Conservation (phyloP, 106 monocot species). For the Agapanthus africanus region DNA sequence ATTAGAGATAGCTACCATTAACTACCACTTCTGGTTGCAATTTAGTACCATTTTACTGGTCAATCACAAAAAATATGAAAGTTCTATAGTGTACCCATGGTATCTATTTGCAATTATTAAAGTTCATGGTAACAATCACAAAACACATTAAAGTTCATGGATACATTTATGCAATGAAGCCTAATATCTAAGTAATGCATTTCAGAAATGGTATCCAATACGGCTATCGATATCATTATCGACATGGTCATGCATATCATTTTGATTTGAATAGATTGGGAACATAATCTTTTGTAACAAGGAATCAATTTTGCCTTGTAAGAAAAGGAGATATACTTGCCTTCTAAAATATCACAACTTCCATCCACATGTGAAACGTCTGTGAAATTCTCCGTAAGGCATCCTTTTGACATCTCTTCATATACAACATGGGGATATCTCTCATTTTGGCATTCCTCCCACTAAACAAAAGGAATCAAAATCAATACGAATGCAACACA, state of each 20-base stretch:
- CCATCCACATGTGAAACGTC: conserved; percentile 10
- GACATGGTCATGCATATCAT: neutral
- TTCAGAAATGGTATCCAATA: neutral
- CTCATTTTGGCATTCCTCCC: conserved; percentile 40
- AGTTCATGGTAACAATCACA: too few relatives aligned
- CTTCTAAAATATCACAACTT: conserved; percentile 58
- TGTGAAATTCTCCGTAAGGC: conserved; percentile 5
- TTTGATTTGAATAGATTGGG: neutral
- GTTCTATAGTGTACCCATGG: too few relatives aligned
- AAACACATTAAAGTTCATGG: too few relatives aligned
- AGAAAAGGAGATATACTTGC: conserved; percentile 23
- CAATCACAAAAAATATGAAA: too few relatives aligned
- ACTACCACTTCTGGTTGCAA: too few relatives aligned
- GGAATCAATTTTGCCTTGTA: neutral
- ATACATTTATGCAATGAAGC: too few relatives aligned
- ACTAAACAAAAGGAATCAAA: conserved; percentile 25
- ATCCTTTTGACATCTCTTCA: conserved; percentile 57
- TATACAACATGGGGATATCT: conserved; percentile 87
- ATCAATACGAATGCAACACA: neutral
- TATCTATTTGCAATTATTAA: too few relatives aligned
- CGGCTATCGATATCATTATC: neutral
- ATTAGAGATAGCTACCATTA: too few relatives aligned
- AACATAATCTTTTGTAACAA: neutral
- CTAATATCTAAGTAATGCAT: neutral
- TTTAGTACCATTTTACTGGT: too few relatives aligned